Evolutionary conservation across 768 basidiomycete genomes (phyloP).

Genomic region (Lyophyllum semitale): DNA sequence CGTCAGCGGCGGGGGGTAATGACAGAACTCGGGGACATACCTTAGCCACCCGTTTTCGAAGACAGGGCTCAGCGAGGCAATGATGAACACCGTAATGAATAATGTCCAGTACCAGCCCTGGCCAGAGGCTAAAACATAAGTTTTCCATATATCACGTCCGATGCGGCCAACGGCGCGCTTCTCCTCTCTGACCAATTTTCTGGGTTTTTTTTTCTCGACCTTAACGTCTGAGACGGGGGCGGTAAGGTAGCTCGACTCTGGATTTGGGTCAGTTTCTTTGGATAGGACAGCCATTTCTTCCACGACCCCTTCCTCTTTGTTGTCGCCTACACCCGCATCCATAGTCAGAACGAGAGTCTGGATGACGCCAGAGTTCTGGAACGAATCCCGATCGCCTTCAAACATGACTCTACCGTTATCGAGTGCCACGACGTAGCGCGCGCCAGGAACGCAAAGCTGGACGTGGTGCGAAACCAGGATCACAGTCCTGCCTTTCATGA

Average conservation of each 20-base stretch:
- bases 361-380: constrained; percentile 67
- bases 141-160: constrained; percentile 62
- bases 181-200: too few species aligned
- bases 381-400: constrained; percentile 64
- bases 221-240: too few species aligned
- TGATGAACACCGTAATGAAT: constrained; percentile 50
- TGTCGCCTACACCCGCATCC: constrained; percentile 19
- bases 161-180: too few species aligned
- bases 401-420: constrained; percentile 82
- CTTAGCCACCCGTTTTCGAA: constrained; percentile 73
- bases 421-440: constrained; percentile 79
- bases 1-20: neutral
- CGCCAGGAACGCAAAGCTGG: constrained; percentile 80
- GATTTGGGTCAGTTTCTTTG: constrained; percentile 10
- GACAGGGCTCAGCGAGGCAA: constrained; percentile 67
- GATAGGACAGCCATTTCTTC: constrained; percentile 28
- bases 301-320: too few species aligned
- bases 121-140: constrained; percentile 55
- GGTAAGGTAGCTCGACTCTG: constrained; percentile 33
- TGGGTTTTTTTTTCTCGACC: too few species aligned
- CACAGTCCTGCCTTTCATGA: too few species aligned
- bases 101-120: constrained; percentile 55
- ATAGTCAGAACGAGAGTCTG: constrained; percentile 64
- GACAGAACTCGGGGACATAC: constrained; percentile 26
- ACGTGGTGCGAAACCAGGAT: constrained; percentile 98